Base-by-base conservation (phyloP, 352 stramenopile genomes). In the Phytophthora capsici region DNA sequence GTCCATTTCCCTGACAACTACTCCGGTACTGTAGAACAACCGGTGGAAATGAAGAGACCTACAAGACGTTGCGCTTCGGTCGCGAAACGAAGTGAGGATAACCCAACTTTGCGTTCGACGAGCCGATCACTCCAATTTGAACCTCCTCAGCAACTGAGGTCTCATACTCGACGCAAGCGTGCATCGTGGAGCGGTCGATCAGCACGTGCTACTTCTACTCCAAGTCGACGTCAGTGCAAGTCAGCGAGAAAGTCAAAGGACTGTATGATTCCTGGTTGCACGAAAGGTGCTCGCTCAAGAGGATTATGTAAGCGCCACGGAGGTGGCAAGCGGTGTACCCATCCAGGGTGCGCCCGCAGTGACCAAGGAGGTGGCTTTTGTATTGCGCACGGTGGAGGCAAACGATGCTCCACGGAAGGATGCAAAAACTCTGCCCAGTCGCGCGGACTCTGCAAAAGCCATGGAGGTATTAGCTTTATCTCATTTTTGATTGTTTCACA, bases 351-450 rank as follows among this genome's bases (percentile, higher is more conserved):
- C 51, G 55, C 50, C 4, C 84, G 86, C 22, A 94, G 88, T 37
- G 88, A 96, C 23, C 88, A 96, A 82, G 88, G 88, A n/a, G 88
- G 88, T 16, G 88, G 88, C 0, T 90, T 80, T 28, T 96, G 88
- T 41, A 96, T 96, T 43, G 77, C 74, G 3, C 88, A 96, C 26
- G 88, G 88, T 14, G 88, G 86, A 76, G 87, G 80, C n/a, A 92
- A 92, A 38, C 81, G 86, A 1, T 96, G 88, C 36, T 66, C 76
- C 7, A 63, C 71, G 17, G 36, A 66, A 56, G 78, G 69, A 26
- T 96, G 88, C 74, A 85, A 84, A 26, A 96, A 96, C 53, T 92
- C 86, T 0, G 86, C 87, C 2, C 86, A 94, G 54, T 95, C 85
- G 20, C 82, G 81, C 19, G 88, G 88, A 32, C 66, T 94, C 0